Base-by-base conservation (phyloP, 2,329 filamentous ascomycete species). In the Fonsecaea pugnacius region DNA sequence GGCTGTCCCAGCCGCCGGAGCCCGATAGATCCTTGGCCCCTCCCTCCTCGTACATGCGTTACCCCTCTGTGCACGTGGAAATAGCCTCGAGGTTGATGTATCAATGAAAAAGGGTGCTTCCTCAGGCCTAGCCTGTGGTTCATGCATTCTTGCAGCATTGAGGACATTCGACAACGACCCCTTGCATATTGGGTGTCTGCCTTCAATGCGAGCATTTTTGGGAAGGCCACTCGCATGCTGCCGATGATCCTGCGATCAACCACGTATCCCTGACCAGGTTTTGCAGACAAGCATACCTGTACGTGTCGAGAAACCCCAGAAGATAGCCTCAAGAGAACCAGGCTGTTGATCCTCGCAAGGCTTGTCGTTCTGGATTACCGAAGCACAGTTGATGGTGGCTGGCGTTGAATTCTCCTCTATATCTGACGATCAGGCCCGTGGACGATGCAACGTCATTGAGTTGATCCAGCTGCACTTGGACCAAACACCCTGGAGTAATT, bases 61-160 rank as follows among this genome's bases (percentile, higher is more conserved):
- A 36, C 55, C 40, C 55, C 55, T 50, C 38, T 38, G 48, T 58
- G 24, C 40, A 58, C 55, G 36, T 58, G 40, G 27, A 48, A 9
- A 14, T 32, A 46, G 36, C 7, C 40, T 18, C 9, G 38, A 58
- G 40, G 10, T 35, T 12, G 32, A 46, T 24, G 35, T 9, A 6
- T 32, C 36, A 32, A 33, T 3, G 38, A 33, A 18, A 21, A 10
- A 10, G 12, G 36, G 14, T 33, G 12, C 16, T 35, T n/a, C 16
- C 1, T 10, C 40, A 32, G 21, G 35, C 33, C 21, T 57, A 30
- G 33, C 18, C 21, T 12, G 9, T 48, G 24, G 43, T 48, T 48
- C 43, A 48, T 48, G 43, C 18, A 43, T 18, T n/a, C 16, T 18
- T 14, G 38, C 38, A 9, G 38, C 16, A 43, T 43, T 9, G 16